Base-by-base conservation (phyloP, 176 grass and related monocot species). In the Paspalum notatum region DNA sequence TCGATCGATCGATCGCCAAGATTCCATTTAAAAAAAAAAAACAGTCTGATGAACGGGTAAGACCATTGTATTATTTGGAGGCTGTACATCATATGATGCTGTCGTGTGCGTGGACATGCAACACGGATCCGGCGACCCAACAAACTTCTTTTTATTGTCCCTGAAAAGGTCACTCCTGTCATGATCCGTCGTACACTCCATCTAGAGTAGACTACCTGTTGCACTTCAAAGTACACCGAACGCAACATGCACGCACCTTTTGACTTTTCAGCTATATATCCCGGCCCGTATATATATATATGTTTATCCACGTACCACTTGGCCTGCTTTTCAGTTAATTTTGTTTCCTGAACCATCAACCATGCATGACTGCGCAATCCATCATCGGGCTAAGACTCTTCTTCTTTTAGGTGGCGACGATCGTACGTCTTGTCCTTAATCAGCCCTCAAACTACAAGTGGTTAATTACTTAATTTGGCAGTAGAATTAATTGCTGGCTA, bases 91-190 rank as follows among this genome's bases (percentile, higher is more conserved):
- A n/a, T n/a, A n/a, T n/a, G n/a, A n/a, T n/a, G n/a, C n/a, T 39
- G 25, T 63, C 10, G 32, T 14, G 6, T 9, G 21, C 25, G 43
- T 32, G 62, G 38, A n/a, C n/a, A n/a, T n/a, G 32, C 62, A 22
- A 66, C 52, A 42, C 50, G 22, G 75, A 48, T 70, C 41, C 4
- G 24, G 14, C 52, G 76, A 85, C 63, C 83, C 22, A 32, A 72
- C 64, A 22, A 12, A 7, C 40, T n/a, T n/a, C n/a, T n/a, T n/a
- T n/a, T n/a, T 0, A 1, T 3, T 17, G 76, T 47, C 47, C 46
- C 55, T 76, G 38, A 77, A 89, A 89, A 82, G 87, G 82, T 72
- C 87, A 82, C 42, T 77, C 78, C 78, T 89, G 83, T 89, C 83
- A 53, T 76, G 78, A 77, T 81, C 87, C 87, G 78, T 85, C 87